Evolutionary conservation across 2,329 filamentous ascomycete genomes (phyloP).

Genomic region (Erysiphe neolycopersici): DNA sequence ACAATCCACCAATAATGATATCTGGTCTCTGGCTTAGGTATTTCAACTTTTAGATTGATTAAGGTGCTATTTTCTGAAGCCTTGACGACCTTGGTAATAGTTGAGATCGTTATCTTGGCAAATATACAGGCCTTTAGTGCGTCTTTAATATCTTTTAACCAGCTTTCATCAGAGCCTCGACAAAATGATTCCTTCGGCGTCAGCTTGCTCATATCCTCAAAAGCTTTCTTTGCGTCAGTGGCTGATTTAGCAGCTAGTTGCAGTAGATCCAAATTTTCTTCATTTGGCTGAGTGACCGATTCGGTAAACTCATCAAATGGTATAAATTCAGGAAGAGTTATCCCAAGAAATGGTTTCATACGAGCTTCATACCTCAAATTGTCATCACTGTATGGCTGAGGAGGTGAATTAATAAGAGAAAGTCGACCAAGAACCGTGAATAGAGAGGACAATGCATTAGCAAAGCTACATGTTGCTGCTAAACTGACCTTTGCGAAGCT

Average conservation of each 20-base stretch:
- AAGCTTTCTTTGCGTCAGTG: constrained; percentile 20
- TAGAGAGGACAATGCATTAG: constrained; percentile 22
- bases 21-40: constrained; percentile 24
- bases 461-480: constrained; percentile 28
- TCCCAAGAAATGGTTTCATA: constrained; percentile 40
- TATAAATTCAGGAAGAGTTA: constrained; percentile 30
- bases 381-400: constrained; percentile 27
- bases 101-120: constrained; percentile 34
- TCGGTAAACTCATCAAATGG: constrained; percentile 24
- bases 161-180: constrained; percentile 30
- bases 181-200: constrained; percentile 25
- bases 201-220: constrained; percentile 28
- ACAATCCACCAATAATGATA: constrained; percentile 42
- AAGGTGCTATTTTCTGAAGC: constrained; percentile 9
- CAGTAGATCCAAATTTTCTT: constrained; percentile 12
- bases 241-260: constrained; percentile 13
- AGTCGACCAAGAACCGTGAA: constrained; percentile 23
- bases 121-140: constrained; percentile 45
- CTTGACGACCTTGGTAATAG: constrained; percentile 28
- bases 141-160: constrained; percentile 30
- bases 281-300: constrained; percentile 18
- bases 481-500: constrained; percentile 37
- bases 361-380: constrained; percentile 35
- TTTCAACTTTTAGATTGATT: constrained; percentile 20
- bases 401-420: constrained; percentile 16